These are phyloP conservation scores for Hypericum androsaemum DNA, from an alignment of 345 rosid genomes.

Conservation along the genomic window DNA sequence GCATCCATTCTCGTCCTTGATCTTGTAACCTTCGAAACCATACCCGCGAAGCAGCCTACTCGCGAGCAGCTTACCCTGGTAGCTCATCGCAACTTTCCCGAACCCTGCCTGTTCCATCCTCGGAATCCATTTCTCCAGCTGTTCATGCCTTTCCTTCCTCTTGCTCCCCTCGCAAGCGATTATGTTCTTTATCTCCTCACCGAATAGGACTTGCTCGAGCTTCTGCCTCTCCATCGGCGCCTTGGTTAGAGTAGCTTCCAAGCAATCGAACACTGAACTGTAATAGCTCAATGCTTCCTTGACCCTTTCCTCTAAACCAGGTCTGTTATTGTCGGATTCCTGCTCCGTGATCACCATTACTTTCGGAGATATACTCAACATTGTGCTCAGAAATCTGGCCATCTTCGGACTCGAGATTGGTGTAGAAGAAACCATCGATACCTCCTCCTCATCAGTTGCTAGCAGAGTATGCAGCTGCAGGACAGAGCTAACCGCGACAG, in stretches of 20 bases:
- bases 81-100: conserved; percentile 48
- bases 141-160: conserved; percentile 65
- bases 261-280: conserved; percentile 58
- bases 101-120: conserved; percentile 59
- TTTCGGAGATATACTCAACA: conserved; percentile 55
- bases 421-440: neutral
- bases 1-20: conserved; percentile 57
- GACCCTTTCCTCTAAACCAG: conserved; percentile 45
- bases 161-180: conserved; percentile 58
- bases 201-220: conserved; percentile 61
- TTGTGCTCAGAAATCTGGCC: conserved; percentile 40
- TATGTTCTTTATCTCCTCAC: conserved; percentile 66
- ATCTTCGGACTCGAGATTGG: conserved; percentile 8
- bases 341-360: conserved; percentile 58
- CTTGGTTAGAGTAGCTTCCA: conserved; percentile 48
- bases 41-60: conserved; percentile 40
- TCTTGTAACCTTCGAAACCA: conserved; percentile 50
- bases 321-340: conserved; percentile 49
- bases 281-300: conserved; percentile 53
- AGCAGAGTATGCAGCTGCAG: neutral
- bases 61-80: conserved; percentile 53
- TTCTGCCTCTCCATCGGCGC: conserved; percentile 45
- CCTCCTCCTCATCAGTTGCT: conserved; percentile 1
- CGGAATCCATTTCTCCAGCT: conserved; percentile 56
- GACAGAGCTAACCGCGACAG: conserved; percentile 2